Percentiles rank a stretch among this genome's conserved stretches.
phyloP scores from a whole-genome alignment of 1,139 yeast species.

The Pichia sp. region DNA sequence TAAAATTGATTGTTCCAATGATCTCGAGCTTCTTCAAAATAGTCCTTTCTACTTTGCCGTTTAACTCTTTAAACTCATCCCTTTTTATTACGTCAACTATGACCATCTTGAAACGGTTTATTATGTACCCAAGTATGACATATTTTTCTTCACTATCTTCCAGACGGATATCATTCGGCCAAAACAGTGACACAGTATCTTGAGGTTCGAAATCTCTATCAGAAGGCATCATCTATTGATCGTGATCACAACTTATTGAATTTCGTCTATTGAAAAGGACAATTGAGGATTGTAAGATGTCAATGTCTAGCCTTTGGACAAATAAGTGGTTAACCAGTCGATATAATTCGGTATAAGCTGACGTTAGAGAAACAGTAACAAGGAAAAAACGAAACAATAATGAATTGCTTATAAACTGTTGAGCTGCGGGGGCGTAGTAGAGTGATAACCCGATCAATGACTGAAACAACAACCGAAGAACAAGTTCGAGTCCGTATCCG shows the following conservation, averaged over 20 bases:
- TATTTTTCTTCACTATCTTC: conserved; percentile 11
- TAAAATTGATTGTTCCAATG: conserved; percentile 25
- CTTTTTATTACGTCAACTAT: conserved; percentile 24
- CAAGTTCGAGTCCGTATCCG: not conserved
- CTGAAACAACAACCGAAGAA: not conserved
- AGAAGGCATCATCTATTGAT: not conserved
- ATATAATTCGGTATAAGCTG: conserved; percentile 13
- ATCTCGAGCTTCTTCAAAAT: conserved; percentile 23
- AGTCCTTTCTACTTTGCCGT: conserved; percentile 18
- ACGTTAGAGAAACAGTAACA: conserved; percentile 14
- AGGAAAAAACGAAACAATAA: conserved; percentile 6
- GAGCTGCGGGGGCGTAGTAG: not conserved
- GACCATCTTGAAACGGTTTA: conserved; percentile 21
- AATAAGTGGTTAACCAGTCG: conserved; percentile 12
- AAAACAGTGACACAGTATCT: conserved; percentile 20
- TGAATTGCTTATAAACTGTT: not conserved
- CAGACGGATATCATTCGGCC: conserved; percentile 30
- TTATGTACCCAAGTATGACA: conserved; percentile 27
- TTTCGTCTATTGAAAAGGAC: conserved; percentile 15
- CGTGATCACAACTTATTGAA: conserved; percentile 8
- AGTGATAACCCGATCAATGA: not conserved
- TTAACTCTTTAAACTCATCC: conserved; percentile 18
- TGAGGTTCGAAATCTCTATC: not conserved
- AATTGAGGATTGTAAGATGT: conserved; percentile 8
- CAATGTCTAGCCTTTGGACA: conserved; percentile 13